These are phyloP conservation scores for Cairneyella variabilis DNA, from an alignment of 495 filamentous ascomycete genomes.

Conservation along the genomic window DNA sequence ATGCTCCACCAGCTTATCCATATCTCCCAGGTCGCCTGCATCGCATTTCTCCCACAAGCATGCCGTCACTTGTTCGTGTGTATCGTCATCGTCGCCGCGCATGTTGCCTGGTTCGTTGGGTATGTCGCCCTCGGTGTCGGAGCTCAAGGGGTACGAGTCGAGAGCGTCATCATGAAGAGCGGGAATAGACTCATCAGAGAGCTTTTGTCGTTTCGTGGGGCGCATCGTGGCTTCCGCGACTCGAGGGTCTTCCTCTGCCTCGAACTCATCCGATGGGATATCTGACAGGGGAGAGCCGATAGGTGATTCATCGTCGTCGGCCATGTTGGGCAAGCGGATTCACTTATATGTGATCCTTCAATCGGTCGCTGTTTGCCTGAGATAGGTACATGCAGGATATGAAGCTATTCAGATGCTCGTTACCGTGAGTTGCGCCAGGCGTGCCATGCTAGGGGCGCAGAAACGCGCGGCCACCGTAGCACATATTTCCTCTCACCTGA, in stretches of 20 bases:
- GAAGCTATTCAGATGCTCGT: too few species aligned
- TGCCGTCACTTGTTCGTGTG: conserved; percentile 82
- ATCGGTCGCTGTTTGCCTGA: too few species aligned
- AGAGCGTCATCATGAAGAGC: conserved; percentile 25
- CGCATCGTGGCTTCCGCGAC: conserved; percentile 36
- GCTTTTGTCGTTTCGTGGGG: conserved; percentile 48
- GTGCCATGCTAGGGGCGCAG: too few species aligned
- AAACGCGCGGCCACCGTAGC: too few species aligned
- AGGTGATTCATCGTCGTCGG: too few species aligned
- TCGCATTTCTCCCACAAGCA: conserved; percentile 89
- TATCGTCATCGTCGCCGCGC: conserved; percentile 69
- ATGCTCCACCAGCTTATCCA: conserved; percentile 90
- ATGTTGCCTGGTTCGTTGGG: conserved; percentile 59
- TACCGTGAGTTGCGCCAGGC: too few species aligned
- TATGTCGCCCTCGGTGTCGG: conserved; percentile 84
- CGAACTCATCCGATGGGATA: conserved; percentile 42
- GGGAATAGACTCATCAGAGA: conserved; percentile 39
- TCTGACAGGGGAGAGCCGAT: conserved; percentile 24
- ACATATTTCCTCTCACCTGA: too few species aligned
- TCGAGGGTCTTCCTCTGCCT: conserved; percentile 38
- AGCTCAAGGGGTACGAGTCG: conserved; percentile 56
- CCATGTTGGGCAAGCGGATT: conserved; percentile 3
- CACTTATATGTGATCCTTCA: too few species aligned
- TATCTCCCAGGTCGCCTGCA: conserved; percentile 78
- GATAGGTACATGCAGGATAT: too few species aligned